A percentile compares a stretch with the other conserved stretches of the same genome.
phyloP scores from a whole-genome alignment of 805 yeast genomes.

The Saturnispora kantuleensis region DNA sequence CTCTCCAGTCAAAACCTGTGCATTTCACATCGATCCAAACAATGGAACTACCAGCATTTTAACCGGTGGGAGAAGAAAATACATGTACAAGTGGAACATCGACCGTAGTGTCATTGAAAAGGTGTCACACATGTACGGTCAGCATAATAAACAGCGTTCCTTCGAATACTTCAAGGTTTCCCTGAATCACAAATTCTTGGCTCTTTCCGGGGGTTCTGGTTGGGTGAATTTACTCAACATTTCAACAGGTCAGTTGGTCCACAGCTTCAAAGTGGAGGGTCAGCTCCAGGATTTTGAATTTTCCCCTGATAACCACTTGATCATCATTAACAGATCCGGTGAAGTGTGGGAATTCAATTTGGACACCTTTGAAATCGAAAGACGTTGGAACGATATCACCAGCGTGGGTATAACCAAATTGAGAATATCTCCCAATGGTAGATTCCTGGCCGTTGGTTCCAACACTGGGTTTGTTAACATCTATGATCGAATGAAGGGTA shows the following conservation, averaged over 20 bases:
- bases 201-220: conserved; percentile 76
- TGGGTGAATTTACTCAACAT: conserved; percentile 81
- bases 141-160: conserved; percentile 72
- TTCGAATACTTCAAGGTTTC: conserved; percentile 81
- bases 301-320: conserved; percentile 35
- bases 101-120: conserved; percentile 56
- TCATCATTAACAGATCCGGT: conserved; percentile 62
- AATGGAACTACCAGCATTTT: conserved; percentile 44
- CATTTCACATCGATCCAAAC: conserved; percentile 44
- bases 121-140: conserved; percentile 84
- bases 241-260: conserved; percentile 72
- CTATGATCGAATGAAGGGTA: conserved; percentile 46
- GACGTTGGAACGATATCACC: conserved; percentile 78
- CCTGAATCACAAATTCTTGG: conserved; percentile 61
- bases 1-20: conserved; percentile 71
- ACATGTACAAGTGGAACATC: conserved; percentile 88
- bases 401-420: conserved; percentile 77
- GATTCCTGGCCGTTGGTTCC: conserved; percentile 86
- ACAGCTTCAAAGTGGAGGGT: conserved; percentile 86
- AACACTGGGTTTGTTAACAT: conserved; percentile 83
- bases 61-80: conserved; percentile 87
- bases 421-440: conserved; percentile 41
- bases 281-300: conserved; percentile 73
- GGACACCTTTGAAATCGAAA: conserved; percentile 37
- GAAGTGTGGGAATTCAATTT: conserved; percentile 83